Percentiles rank a stretch among this genome's conserved stretches.
Conservation (phyloP, 139 green algal genomes). For the Mesostigma viride region DNA sequence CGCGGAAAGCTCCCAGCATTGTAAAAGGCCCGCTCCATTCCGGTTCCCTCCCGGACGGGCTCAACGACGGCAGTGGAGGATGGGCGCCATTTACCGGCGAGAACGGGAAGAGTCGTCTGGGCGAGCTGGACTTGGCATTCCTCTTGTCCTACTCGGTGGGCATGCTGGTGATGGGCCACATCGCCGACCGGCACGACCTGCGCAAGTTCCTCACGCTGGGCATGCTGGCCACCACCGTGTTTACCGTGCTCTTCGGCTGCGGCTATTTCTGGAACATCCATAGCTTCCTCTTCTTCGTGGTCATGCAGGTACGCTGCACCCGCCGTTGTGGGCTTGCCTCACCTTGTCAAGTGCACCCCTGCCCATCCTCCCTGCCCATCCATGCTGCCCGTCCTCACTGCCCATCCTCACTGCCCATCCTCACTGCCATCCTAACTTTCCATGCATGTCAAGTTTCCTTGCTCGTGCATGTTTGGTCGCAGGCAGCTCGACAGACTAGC, state of each 20-base stretch:
- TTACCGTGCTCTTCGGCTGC: slow-evolving; percentile 65
- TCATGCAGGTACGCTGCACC: slow-evolving; percentile 50
- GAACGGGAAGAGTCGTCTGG: slow-evolving; percentile 62
- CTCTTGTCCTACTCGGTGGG: slow-evolving; percentile 74
- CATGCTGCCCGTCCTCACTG: background rate
- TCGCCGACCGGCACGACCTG: slow-evolving; percentile 76
- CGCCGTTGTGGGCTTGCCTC: slow-evolving; percentile 21
- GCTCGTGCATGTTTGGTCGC: too few species aligned
- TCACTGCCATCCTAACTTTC: too few species aligned
- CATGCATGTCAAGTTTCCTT: too few species aligned
- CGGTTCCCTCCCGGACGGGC: background rate
- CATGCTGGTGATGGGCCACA: slow-evolving; percentile 85
- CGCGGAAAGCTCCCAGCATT: slow-evolving; percentile 77
- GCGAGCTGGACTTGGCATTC: slow-evolving; percentile 79
- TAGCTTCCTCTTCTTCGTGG: slow-evolving; percentile 62
- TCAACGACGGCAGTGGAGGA: slow-evolving; percentile 23
- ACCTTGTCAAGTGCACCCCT: background rate
- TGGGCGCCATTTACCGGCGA: slow-evolving; percentile 78
- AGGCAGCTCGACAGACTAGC: too few species aligned
- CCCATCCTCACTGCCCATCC: too few species aligned
- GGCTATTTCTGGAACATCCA: slow-evolving; percentile 80
- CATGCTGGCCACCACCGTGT: slow-evolving; percentile 72
- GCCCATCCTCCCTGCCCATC: background rate
- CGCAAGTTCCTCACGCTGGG: slow-evolving; percentile 71
- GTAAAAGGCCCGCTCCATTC: slow-evolving; percentile 59